Evolutionary conservation across 352 stramenopile genomes (phyloP), one percentile per base, ranked within the genome.

Genomic region (Phytophthora citricola): DNA sequence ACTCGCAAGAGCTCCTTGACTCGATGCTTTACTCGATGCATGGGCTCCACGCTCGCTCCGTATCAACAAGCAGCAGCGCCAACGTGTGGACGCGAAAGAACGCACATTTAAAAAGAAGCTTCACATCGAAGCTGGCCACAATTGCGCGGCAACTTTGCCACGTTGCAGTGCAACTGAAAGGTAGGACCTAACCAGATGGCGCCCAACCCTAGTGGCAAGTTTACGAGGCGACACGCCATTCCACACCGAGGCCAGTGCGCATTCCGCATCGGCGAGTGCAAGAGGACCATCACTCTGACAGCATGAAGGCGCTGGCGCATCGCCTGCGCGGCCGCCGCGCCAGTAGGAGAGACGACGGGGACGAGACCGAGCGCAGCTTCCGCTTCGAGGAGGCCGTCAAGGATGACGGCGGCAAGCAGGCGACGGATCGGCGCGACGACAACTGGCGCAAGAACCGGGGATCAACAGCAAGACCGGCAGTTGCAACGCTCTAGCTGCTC

Each of bases 241-340:
- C 39, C 36, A 26, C 29, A 43, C 22, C 26, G 12, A 12, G n/a
- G 38, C 38, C 50, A 48, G 11, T 55, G 11, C 43, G 26, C 58
- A 57, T 66, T 66, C 49, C 50, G 44, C 56, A 57, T 36, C 8
- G 31, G 31, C 58, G 11, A 43, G 32, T 44, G 14, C 20, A 27
- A 29, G 5, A 52, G 29, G 53, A 50, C 53, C 53, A 26, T 66
- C 47, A 55, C 41, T 67, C 50, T 29, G n/a, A 41, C 11, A 11
- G n/a, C n/a, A 81, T 81, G 73, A 81, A 78, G 58, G 58, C 66
- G 41, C 48, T 81, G 41, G 70, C 69, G 11, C 69, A 78, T 52
- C 73, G 73, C 39, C 62, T 78, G 38, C 73, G 69, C 11, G 40
- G 58, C 26, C 64, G 65, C 10, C 58, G 58, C 45, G 34, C 38